phyloP scores from a whole-genome alignment of 345 rosid genomes.

The Arabis hirsuta region DNA sequence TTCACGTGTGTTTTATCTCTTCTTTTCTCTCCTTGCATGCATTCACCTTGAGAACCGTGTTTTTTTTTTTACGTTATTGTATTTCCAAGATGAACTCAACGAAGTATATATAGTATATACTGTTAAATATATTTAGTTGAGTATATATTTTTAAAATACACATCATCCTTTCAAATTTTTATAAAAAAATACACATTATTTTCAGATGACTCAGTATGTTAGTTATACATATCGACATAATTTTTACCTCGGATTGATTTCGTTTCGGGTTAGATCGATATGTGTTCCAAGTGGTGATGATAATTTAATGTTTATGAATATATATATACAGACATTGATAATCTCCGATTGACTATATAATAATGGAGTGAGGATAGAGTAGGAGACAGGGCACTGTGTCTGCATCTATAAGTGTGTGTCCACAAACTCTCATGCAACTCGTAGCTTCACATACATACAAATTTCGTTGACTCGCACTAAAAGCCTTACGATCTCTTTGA shows the following conservation, averaged over 20 bases:
- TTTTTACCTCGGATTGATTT: too few relatives aligned
- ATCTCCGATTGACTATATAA: slow-evolving; percentile 1
- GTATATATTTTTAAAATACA: too few relatives aligned
- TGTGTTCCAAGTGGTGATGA: too few relatives aligned
- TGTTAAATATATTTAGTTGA: too few relatives aligned
- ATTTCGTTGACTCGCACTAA: slow-evolving; percentile 5
- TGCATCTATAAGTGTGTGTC: slow-evolving; percentile 22
- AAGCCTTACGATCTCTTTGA: slow-evolving; percentile 28
- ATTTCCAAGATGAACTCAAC: too few relatives aligned
- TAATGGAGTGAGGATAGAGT: slow-evolving; percentile 27
- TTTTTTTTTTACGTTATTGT: background rate
- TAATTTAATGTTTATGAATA: too few relatives aligned
- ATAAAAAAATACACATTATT: too few relatives aligned
- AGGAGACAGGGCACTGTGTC: slow-evolving; percentile 27
- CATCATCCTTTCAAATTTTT: too few relatives aligned
- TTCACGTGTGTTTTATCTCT: slow-evolving; percentile 11
- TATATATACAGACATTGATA: background rate
- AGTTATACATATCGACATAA: too few relatives aligned
- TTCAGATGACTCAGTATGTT: too few relatives aligned
- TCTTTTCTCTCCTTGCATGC: slow-evolving; percentile 1
- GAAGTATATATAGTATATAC: too few relatives aligned
- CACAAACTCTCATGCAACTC: slow-evolving; percentile 36
- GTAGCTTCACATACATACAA: slow-evolving; percentile 19
- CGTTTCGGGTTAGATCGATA: too few relatives aligned
- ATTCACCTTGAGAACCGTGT: slow-evolving; percentile 8